Evolutionary conservation across 192 early-diverging fungal species (phyloP), one percentile per base, ranked within the genome.

Genomic region (Umbelopsis isabellina): DNA sequence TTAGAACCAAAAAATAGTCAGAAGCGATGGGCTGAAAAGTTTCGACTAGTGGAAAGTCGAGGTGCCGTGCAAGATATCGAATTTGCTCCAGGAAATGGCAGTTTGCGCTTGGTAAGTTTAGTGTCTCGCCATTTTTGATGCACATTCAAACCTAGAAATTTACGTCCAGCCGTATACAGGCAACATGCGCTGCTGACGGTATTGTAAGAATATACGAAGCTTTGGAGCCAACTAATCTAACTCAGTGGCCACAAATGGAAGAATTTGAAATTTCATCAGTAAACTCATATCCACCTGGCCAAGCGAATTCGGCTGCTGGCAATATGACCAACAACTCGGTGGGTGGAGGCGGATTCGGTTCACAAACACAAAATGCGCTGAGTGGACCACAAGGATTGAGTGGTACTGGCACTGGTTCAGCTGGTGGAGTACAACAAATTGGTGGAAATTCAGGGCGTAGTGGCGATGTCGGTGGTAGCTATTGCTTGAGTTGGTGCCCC

Each of bases 401-500:
- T 13, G 55, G 55, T 33, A 30, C 23, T 6, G 25, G 30, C 30
- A 7, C 55, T n/a, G 55, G 55, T 16, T 2, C 25, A 18, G 27
- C 55, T n/a, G 30, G 55, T 61, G 55, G 55, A 6, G 16, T 35
- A 13, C 55, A 61, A 25, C 55, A 61, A 35, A n/a, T n/a, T n/a
- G 55, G 55, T 13, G 15, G 27, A 8, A 35, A n/a, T 8, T 30
- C 27, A 61, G 55, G 55, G 18, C 55, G 55, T 35, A 13, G 25
- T n/a, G 33, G 55, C 33, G 93, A 96, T 69, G 83, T 88, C 0
- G 94, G 94, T 67, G 92, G 89, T 45, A 91, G 87, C 35, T 89
- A 92, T 70, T 93, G 91, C 55, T 51, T 98, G 27, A 89, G 91
- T 13, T 98, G 96, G 96, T 95, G 92, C 79, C 90, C 92, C 23